A percentile compares a stretch with the other conserved stretches of the same genome.
Evolutionary conservation across 1,139 yeast genomes (phyloP).

Genomic region (Lodderomyces jiufengensis): DNA sequence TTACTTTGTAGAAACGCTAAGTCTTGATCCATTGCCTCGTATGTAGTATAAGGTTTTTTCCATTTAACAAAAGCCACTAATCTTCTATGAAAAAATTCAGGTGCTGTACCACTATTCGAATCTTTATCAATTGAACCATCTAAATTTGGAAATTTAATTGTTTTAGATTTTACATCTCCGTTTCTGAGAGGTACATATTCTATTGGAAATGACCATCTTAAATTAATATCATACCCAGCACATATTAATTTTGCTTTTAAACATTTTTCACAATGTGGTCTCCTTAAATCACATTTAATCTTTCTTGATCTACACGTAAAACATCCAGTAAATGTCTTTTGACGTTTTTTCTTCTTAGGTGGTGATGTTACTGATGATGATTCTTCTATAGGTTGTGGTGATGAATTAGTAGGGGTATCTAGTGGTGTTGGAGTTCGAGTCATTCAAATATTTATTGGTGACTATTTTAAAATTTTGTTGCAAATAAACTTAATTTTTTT

Average conservation of each 20-base stretch:
- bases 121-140: constrained; percentile 18
- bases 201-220: constrained; percentile 69
- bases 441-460: background rate
- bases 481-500: no score
- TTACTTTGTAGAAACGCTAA: constrained; percentile 54
- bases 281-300: constrained; percentile 44
- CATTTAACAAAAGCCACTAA: constrained; percentile 75
- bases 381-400: background rate
- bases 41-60: constrained; percentile 58
- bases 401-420: background rate
- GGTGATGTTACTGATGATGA: constrained; percentile 1
- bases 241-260: constrained; percentile 52
- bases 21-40: constrained; percentile 80
- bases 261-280: constrained; percentile 46
- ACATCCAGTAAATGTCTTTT: constrained; percentile 50
- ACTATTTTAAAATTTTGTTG: background rate
- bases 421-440: constrained; percentile 1
- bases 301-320: constrained; percentile 49
- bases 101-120: constrained; percentile 19
- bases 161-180: constrained; percentile 25
- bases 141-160: constrained; percentile 24
- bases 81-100: constrained; percentile 62
- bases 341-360: constrained; percentile 16
- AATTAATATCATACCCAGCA: constrained; percentile 78
- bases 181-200: constrained; percentile 34